Conservation (phyloP, 306 rosid species). For the Fagus sylvatica region DNA sequence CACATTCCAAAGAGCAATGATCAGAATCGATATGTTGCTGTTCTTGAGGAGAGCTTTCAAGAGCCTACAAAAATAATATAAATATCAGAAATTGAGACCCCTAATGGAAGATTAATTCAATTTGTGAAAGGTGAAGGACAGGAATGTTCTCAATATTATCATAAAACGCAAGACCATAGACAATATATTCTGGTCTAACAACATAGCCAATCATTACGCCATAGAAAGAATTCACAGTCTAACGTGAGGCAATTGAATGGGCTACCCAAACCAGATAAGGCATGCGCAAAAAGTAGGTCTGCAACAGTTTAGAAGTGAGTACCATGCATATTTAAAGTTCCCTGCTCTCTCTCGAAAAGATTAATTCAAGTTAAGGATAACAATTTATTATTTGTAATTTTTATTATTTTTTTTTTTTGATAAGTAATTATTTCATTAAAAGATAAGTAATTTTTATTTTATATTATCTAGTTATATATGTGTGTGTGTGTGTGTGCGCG, state of each 20-base stretch:
- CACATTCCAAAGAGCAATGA: slow-evolving; percentile 52
- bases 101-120: not conserved
- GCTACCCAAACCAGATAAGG: not conserved
- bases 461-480: no score
- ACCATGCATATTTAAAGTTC: no score
- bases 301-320: not conserved
- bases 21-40: slow-evolving; percentile 53
- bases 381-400: no score
- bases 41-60: slow-evolving; percentile 58
- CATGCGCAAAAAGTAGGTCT: not conserved
- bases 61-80: slow-evolving; percentile 40
- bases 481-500: no score
- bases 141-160: not conserved
- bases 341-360: not conserved
- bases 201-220: not conserved
- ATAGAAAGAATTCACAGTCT: not conserved
- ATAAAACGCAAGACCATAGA: not conserved
- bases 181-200: not conserved
- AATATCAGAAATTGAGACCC: not conserved
- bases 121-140: not conserved
- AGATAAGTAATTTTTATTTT: no score
- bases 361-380: no score
- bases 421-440: no score
- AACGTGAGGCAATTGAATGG: not conserved
- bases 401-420: no score